These are phyloP conservation scores for Cicer yamashitae DNA, from an alignment of 306 rosid genomes.

Conservation along the genomic window DNA sequence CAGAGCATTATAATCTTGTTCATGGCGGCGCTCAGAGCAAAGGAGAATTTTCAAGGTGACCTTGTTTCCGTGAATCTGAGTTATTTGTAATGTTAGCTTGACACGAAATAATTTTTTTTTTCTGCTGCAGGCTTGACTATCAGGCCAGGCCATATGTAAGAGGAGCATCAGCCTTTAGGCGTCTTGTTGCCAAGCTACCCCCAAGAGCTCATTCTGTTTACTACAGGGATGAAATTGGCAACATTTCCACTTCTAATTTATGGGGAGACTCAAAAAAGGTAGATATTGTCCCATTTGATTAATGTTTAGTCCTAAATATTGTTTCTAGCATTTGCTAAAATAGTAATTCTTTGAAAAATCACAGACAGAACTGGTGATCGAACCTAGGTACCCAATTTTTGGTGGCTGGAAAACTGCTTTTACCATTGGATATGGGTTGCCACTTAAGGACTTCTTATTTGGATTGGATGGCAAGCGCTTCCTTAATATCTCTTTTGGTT, in stretches of 20 bases:
- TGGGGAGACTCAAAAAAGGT: constrained; percentile 97
- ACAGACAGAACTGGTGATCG: constrained; percentile 86
- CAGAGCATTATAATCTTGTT: constrained; percentile 83
- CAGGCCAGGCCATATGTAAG: constrained; percentile 79
- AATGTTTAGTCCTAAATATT: background rate
- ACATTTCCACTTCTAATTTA: constrained; percentile 91
- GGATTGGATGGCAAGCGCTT: constrained; percentile 73
- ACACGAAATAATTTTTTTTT: constrained; percentile 39
- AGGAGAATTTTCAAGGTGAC: constrained; percentile 97
- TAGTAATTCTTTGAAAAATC: constrained; percentile 35
- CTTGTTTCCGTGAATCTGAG: constrained; percentile 36
- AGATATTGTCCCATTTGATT: background rate
- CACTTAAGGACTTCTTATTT: constrained; percentile 87
- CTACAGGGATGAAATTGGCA: constrained; percentile 95
- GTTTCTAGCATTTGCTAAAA: constrained; percentile 39
- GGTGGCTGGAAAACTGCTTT: constrained; percentile 97
- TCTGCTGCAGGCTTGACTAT: constrained; percentile 82
- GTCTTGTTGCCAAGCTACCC: constrained; percentile 87
- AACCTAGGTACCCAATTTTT: constrained; percentile 94
- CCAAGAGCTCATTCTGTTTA: constrained; percentile 94
- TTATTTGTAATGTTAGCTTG: constrained; percentile 39
- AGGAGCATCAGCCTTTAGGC: constrained; percentile 83
- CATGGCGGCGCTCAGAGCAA: constrained; percentile 90
- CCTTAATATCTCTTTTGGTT: constrained; percentile 81
- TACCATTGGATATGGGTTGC: constrained; percentile 93